Evolutionary conservation across 768 basidiomycete genomes (phyloP), one percentile per base, ranked within the genome.

Genomic region (Mycena haematopus): DNA sequence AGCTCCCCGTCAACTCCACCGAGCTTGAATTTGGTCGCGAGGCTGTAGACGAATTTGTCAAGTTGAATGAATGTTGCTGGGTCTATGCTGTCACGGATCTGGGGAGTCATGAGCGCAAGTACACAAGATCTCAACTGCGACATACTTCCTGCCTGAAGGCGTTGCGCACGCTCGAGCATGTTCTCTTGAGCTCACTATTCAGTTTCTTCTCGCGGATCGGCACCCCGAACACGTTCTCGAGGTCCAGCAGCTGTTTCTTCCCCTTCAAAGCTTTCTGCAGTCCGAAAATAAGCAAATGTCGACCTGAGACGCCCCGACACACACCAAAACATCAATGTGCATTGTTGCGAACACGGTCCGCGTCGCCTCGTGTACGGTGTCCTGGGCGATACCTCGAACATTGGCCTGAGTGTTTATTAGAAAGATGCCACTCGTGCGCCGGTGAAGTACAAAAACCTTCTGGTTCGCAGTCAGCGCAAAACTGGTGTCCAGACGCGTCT

Each of bases 61-160:
- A 42, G n/a, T 9, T 6, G 11, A 19, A 42, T 21, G n/a, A 42
- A 42, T 14, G 17, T 42, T 3, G 42, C 42, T 19, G 42, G 42
- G n/a, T 42, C 42, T 14, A 42, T 42, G 19, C 42, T 42, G 15
- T 42, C 42, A 21, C 42, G 42, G 27, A 44, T 6, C 40, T 70
- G 29, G 29, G 29, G 29, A 31, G 29, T 4, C 29, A 31, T 31
- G 29, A 31, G 29, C 29, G 9, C 29, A 31, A 9, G 29, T 4
- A 31, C 29, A n/a, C n/a, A n/a, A 31, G 29, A 31, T 31, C 29
- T 31, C 6, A 31, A 31, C 6, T 11, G 13, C 36, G 14, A 36
- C 36, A 36, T 36, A n/a, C 19, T 21, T 52, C 52, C 22, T 52
- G 52, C 1, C 52, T 6, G 4, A 35, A 38, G 2, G 35, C 31